Base-by-base conservation (phyloP, 176 grass and related monocot genomes). In the Tuctoria greenei region DNA sequence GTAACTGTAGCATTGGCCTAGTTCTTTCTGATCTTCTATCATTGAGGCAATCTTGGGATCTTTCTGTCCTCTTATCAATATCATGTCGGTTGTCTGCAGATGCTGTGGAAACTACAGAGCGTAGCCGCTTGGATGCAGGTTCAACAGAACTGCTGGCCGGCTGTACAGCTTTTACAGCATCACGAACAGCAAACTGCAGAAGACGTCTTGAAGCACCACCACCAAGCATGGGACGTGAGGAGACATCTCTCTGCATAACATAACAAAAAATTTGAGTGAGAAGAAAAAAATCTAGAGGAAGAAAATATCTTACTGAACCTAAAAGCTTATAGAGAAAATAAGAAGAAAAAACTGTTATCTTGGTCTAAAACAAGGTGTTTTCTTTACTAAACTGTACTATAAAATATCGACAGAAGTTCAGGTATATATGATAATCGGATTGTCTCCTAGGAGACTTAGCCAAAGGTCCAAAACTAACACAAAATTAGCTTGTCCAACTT, bases 161-260 rank as follows among this genome's bases (percentile, higher is more conserved):
- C 62, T 91, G 88, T 69, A 93, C 85, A 72, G 83, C 86, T 86
- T 90, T 93, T 61, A 97, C 90, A 85, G 86, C 90, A 97, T 97
- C 93, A 73, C 88, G 88, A 86, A 97, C 90, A 67, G 90, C 90
- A 28, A 93, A 97, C 51, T 97, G 90, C 44, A 97, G 88, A 88
- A 97, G 93, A 45, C 93, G 85, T 16, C 78, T 77, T 14, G 93
- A 88, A 64, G 90, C 93, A 77, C 82, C 89, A 86, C 88, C 90
- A 77, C 82, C 87, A 84, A 97, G 59, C 26, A 65, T 73, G 7
- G 79, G 72, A 61, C 81, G 75, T 11, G 76, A 88, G 77, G 81
- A 36, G 35, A 75, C 23, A 4, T 88, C 88, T 84, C 83, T 86
- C 93, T 97, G 43, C 55, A 58, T 8, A 13, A 58, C 37, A 24